Percentiles rank a stretch among this genome's conserved stretches.
Conservation (phyloP, 1,284 basidiomycete genomes). For the Malassezia equina region DNA sequence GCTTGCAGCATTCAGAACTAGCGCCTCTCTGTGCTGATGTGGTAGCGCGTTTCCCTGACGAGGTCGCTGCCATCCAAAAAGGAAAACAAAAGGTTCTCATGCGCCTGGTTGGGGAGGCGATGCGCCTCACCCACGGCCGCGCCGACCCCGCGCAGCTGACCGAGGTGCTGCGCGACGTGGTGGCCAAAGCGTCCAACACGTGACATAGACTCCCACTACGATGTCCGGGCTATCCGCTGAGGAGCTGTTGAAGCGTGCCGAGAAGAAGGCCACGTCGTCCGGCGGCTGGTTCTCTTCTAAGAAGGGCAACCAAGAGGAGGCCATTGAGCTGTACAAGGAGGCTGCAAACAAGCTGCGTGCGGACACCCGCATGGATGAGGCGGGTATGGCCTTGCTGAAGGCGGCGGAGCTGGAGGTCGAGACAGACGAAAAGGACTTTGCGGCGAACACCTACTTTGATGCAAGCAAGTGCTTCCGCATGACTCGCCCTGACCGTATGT, state of each 20-base stretch:
- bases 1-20: constrained; percentile 19
- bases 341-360: constrained; percentile 93
- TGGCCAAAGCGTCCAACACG: constrained; percentile 2
- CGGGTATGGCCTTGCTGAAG: constrained; percentile 57
- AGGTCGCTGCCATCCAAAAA: constrained; percentile 60
- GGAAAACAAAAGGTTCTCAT: constrained; percentile 76
- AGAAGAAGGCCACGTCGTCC: constrained; percentile 78
- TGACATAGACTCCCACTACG: constrained; percentile 7
- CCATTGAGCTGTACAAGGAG: constrained; percentile 83
- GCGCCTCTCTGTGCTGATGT: constrained; percentile 56
- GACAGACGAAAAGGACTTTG: constrained; percentile 42
- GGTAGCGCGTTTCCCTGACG: constrained; percentile 60
- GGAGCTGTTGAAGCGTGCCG: constrained; percentile 67
- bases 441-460: constrained; percentile 45
- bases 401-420: constrained; percentile 44
- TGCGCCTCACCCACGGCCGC: constrained; percentile 69
- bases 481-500: constrained; percentile 35
- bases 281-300: constrained; percentile 53
- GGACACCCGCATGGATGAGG: constrained; percentile 79
- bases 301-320: constrained; percentile 57
- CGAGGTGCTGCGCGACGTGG: not conserved
- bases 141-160: constrained; percentile 54
- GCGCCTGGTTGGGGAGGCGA: constrained; percentile 76
- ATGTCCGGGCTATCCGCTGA: constrained; percentile 41
- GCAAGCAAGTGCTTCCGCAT: constrained; percentile 46